Base-by-base conservation (phyloP, 2,329 filamentous ascomycete species). In the Claviceps spartinae region DNA sequence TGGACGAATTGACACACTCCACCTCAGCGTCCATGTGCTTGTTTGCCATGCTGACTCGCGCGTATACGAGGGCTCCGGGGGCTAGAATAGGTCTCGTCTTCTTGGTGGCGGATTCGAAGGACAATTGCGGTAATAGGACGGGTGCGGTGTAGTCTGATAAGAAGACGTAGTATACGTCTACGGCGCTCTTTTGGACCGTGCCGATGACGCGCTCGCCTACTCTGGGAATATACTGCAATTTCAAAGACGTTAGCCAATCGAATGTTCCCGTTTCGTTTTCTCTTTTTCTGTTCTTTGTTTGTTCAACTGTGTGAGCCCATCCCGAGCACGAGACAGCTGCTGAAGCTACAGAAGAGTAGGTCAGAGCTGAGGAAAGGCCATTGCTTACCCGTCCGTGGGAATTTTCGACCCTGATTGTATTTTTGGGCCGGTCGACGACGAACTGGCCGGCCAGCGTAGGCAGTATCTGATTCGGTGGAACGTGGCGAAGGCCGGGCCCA, bases 81-180 rank as follows among this genome's bases (percentile, higher is more conserved):
- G 76, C 72, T 44, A 97, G 78, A 57, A 87, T 77, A 0, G 93
- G 93, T 1, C 90, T 78, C 2, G 88, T 95, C 71, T 97, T 97
- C 68, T 90, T 93, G 45, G 85, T 88, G 18, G 89, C 93, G 56
- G 83, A 82, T 68, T 97, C 91, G 66, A 98, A 98, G n/a, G 89
- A 81, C 20, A 97, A 77, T 58, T 95, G 86, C 0, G 87, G 88
- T 1, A 97, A 81, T 18, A 86, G 73, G 1, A 86, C 88, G 53
- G 78, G 69, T 2, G 75, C 63, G 4, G 78, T 77, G 63, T 82
- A 77, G 51, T 81, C 75, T 30, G 87, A 85, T 50, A 97, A 75
- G 59, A 77, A 75, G 66, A 89, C 89, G 67, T 86, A 83, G 75
- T 87, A 96, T 64, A 79, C 78, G 60, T 97, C 93, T 53, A 76